Evolutionary conservation across 768 basidiomycete species (phyloP), one percentile per base, ranked within the genome.

Genomic region (Rhizopogon sp.): DNA sequence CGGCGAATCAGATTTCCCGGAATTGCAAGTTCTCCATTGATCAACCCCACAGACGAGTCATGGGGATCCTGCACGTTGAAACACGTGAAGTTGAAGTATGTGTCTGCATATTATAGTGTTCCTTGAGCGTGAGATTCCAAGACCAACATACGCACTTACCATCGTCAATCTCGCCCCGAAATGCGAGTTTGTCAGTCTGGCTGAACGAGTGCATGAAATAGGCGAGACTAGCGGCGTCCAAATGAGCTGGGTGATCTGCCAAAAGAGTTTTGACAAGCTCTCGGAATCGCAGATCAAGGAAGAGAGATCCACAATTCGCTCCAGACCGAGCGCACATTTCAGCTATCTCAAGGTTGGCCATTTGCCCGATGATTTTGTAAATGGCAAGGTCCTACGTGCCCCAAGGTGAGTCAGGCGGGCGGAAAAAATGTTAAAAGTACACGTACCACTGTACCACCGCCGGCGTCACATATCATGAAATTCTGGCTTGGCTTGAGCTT

Each of bases 381-480:
- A 83, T 78, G 20, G 84, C 84, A 1, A 73, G 59, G 47, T 74
- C 72, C 70, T 64, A 39, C 50, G 37, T 60, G 41, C 41, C 47
- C 49, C 43, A 20, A 1, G n/a, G 29, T 4, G 29, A 11, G 11
- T 52, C 9, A 51, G 35, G 11, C 3, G 20, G 31, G 52, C 44
- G 8, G 50, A 72, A 55, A 65, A 74, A 74, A 40, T 20, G 22
- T 47, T 44, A 10, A 8, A 37, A 49, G 20, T 13, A 58, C 20
- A 72, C 77, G 45, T 71, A 76, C 79, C 45, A 88, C 85, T 10
- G 87, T 90, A 64, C 89, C 90, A 65, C 90, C 90, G 64, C 89
- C 92, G 17, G 90, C 91, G 69, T 95, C 93, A 64, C 88, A 91
- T n/a, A 95, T 88, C 68, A 94, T 85, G 66, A 94, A 94, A 59